phyloP scores from a whole-genome alignment of 2,329 filamentous ascomycete species.

The Boeremia lycopersici region DNA sequence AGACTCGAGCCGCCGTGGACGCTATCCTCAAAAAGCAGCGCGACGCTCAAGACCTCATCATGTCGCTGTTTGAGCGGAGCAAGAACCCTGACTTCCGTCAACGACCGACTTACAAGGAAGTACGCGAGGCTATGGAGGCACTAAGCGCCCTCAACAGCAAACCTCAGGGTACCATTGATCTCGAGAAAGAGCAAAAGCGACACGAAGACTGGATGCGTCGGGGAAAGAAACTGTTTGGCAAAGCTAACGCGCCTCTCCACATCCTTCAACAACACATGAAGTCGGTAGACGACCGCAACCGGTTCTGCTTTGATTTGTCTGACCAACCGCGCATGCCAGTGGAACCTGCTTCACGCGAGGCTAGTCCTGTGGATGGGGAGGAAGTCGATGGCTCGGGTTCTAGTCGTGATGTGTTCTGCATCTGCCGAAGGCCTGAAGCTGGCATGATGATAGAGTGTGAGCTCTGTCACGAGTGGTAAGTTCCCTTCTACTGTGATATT shows the following conservation, averaged over 20 bases:
- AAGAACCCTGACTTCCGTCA: constrained; percentile 76
- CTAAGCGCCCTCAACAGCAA: constrained; percentile 91
- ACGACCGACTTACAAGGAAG: constrained; percentile 85
- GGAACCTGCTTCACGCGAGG: constrained; percentile 87
- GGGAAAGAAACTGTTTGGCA: constrained; percentile 96
- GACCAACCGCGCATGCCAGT: constrained; percentile 90
- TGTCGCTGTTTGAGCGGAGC: constrained; percentile 79
- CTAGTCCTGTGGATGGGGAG: constrained; percentile 62
- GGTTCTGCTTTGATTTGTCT: constrained; percentile 86
- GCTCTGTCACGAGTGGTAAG: constrained; percentile 94
- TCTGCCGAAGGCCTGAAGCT: constrained; percentile 89
- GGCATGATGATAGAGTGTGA: constrained; percentile 99
- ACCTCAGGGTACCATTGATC: constrained; percentile 84
- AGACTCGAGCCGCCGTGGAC: constrained; percentile 83
- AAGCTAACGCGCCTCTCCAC: constrained; percentile 94
- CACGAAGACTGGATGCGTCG: constrained; percentile 99
- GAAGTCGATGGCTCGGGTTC: constrained; percentile 54
- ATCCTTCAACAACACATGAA: constrained; percentile 95
- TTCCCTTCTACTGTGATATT: constrained; percentile 14
- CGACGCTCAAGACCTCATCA: constrained; percentile 87
- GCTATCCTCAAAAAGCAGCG: constrained; percentile 94
- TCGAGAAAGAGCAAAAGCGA: constrained; percentile 91
- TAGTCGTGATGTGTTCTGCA: constrained; percentile 88
- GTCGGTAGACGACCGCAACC: constrained; percentile 86
- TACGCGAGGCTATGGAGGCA: constrained; percentile 86